Conservation (phyloP, 352 stramenopile species). For the Hyaloperonospora brassicae region DNA sequence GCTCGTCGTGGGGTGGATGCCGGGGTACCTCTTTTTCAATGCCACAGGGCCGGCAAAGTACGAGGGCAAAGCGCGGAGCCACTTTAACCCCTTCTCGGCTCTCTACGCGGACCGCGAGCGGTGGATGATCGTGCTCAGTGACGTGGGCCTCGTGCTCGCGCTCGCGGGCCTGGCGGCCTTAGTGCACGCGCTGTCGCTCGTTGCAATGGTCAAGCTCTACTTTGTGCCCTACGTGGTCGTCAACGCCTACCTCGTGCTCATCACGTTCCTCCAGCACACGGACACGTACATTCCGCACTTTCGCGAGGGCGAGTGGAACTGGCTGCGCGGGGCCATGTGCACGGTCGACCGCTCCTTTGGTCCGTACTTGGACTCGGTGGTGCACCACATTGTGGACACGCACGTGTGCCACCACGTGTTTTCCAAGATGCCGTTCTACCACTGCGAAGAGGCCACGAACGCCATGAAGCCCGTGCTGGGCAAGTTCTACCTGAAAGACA, state of each 20-base stretch:
- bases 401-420: constrained; percentile 98
- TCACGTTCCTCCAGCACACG: constrained; percentile 98
- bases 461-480: constrained; percentile 90
- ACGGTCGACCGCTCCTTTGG: constrained; percentile 98
- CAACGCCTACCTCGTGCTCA: constrained; percentile 95
- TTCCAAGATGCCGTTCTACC: constrained; percentile 98
- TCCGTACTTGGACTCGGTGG: constrained; percentile 91
- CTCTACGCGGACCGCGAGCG: constrained; percentile 92
- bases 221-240: constrained; percentile 92
- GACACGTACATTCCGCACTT: constrained; percentile 97
- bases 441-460: constrained; percentile 92
- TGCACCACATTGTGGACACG: constrained; percentile 97
- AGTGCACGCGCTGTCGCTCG: constrained; percentile 58
- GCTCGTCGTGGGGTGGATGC: constrained; percentile 94
- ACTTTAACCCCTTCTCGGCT: constrained; percentile 93
- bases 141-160: constrained; percentile 79
- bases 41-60: constrained; percentile 89
- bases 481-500: constrained; percentile 95
- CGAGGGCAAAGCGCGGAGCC: constrained; percentile 75
- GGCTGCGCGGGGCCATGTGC: constrained; percentile 92
- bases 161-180: constrained; percentile 51
- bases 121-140: constrained; percentile 90
- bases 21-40: constrained; percentile 95
- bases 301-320: constrained; percentile 90
- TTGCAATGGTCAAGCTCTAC: constrained; percentile 91